Percentiles rank a stretch among this genome's conserved stretches.
These are phyloP conservation scores for Salvia hispanica DNA, from an alignment of 257 asterid genomes.

Conservation along the genomic window DNA sequence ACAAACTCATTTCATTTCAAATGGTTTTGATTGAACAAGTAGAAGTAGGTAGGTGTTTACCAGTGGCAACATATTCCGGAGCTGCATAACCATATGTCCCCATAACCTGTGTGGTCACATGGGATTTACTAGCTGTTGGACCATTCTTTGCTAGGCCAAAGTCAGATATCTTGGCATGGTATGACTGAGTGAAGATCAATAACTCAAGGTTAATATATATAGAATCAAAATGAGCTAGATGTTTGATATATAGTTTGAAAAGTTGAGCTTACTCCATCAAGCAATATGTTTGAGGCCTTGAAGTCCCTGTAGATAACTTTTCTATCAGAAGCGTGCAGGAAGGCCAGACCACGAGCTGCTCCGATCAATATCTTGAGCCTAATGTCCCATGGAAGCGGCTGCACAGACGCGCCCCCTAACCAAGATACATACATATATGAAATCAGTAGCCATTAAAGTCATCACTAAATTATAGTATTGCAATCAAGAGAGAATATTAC, in stretches of 20 bases:
- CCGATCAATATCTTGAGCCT: slow-evolving; percentile 55
- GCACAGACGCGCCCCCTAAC: slow-evolving; percentile 52
- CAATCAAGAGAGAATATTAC: slow-evolving; percentile 31
- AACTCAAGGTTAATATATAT: not conserved
- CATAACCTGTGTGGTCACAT: slow-evolving; percentile 54
- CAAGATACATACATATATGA: too few relatives aligned
- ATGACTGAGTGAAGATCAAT: slow-evolving; percentile 34
- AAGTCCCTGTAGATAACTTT: slow-evolving; percentile 55
- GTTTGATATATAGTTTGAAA: not conserved
- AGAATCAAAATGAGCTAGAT: not conserved
- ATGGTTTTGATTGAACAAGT: too few relatives aligned
- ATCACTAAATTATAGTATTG: too few relatives aligned
- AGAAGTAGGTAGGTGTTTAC: slow-evolving; percentile 20
- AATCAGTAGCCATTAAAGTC: too few relatives aligned
- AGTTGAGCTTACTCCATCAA: slow-evolving; percentile 43
- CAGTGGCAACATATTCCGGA: slow-evolving; percentile 60
- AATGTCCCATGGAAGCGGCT: slow-evolving; percentile 54
- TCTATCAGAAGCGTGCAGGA: slow-evolving; percentile 47
- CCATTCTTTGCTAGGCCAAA: slow-evolving; percentile 60
- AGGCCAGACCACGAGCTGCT: slow-evolving; percentile 58
- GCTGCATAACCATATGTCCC: slow-evolving; percentile 63
- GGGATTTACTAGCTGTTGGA: slow-evolving; percentile 54
- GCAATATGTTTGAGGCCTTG: slow-evolving; percentile 63
- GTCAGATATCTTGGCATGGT: slow-evolving; percentile 59
- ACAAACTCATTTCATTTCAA: not conserved